Evolutionary conservation across 2,329 filamentous ascomycete species (phyloP), one percentile per base, ranked within the genome.

Genomic region (Clonostachys sp.): DNA sequence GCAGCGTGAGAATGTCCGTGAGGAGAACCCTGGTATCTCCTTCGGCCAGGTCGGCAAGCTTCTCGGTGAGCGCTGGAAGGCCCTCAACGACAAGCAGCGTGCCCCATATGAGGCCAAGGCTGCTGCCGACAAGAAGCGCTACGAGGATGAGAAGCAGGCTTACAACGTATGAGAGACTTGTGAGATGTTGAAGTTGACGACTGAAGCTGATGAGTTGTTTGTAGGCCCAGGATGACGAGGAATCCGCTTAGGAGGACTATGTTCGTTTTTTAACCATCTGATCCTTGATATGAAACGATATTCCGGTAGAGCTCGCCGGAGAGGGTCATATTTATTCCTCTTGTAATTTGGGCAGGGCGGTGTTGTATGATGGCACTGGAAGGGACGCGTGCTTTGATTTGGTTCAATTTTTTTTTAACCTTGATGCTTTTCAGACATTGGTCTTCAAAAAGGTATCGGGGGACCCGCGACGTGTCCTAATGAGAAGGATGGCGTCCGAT

Each of bases 31-130:
- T 38, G 92, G 91, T 61, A 96, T 97, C 75, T 87, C 87, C 60
- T 99, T 99, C 74, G 94, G 90, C 86, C 91, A 97, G 73, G 92
- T 99, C 63, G 94, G 94, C 76, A 97, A 97, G 83, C 81, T 94
- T 63, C 90, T 99, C 51, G 94, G 94, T 73, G 91, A 96, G 83
- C 87, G 88, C 77, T 99, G 94, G 94, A 99, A 99, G 90, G 88
- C 86, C 51, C 80, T 99, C 56, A 89, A 82, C 72, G 90, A 96
- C 59, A 90, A 94, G 80, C 89, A 97, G 72, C 91, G 92, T 62
- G 75, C 80, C 54, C 94, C 94, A 12, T 99, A 97, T 64, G 92
- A 97, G 75, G 88, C 89, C 68, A 97, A 97, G 86, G 94, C 94
- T 65, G 89, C 88, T 45, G 79, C 86, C 55, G 94, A 99, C 76